Evolutionary conservation across 2,329 filamentous ascomycete genomes (phyloP), one percentile per base, ranked within the genome.

Genomic region (Epichloe sibirici): DNA sequence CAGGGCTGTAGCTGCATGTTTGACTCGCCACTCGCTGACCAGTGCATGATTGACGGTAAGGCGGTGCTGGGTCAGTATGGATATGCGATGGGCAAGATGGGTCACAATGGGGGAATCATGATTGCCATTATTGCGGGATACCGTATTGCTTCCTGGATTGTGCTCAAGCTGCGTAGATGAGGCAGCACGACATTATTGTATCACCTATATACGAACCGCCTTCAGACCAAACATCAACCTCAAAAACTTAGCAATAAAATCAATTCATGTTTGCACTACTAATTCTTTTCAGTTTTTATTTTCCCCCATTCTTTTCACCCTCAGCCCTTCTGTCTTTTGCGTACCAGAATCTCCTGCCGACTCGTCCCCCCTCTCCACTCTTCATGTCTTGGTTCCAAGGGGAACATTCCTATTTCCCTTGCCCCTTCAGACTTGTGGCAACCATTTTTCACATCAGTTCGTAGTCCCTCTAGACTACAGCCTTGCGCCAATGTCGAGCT

Each of bases 91-190:
- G 83, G 80, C 0, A 70, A 86, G 73, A 77, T 87, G 44, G 88
- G 88, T 0, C 88, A 88, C 60, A 73, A 87, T 74, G 79, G 88
- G 21, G 88, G 88, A 0, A 90, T 91, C 59, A 75, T 91, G 72
- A 63, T 94, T 49, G 81, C 74, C 3, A 94, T 95, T 57, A 83
- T 89, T 59, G 70, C 78, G 13, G 88, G 80, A 1, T 66, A 65
- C 46, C 60, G 64, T 17, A 48, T 66, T 52, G 73, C 88, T 5
- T 83, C 81, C 1, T 88, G 81, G 81, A 58, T 79, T 50, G 82
- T 79, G 25, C 66, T 89, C 25, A 68, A 62, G 59, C 17, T 65
- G 45, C 57, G 58, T 34, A 58, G 42, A 37, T 63, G 42, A 45
- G 17, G 7, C 8, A 2, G 37, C 28, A 31, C 7, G 28, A 28